Evolutionary conservation across 2,329 filamentous ascomycete species (phyloP), one percentile per base, ranked within the genome.

Genomic region (Ophiostoma perfectum): DNA sequence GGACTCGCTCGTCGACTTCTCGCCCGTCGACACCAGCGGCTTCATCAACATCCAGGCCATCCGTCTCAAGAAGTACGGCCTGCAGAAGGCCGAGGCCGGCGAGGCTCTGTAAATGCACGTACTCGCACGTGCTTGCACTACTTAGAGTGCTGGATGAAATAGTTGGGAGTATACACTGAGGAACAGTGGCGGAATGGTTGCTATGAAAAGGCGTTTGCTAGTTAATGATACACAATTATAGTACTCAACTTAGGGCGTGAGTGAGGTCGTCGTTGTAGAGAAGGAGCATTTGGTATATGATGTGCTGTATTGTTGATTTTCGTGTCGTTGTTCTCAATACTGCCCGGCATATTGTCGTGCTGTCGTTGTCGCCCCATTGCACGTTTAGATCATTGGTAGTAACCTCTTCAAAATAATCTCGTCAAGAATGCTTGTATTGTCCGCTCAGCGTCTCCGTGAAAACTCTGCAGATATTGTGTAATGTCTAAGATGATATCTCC

Each of bases 31-130:
- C 66, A 81, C 80, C 18, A 76, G 75, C 12, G 83, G 83, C 39
- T 88, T 89, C 75, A 87, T 94, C 75, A 83, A 83, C 67, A 88
- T 92, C 73, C 83, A 94, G 75, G 86, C 86, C 72, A 90, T 90
- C 72, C 82, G 86, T 62, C 79, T 90, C 65, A 80, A 87, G 79
- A 88, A 85, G 78, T 83, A 81, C 70, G 81, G 81, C 64, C 73
- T 75, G 2, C 74, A 75, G 67, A 79, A 80, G 77, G 77, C 76
- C 68, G 76, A 78, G 74, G 72, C 77, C 16, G 79, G 79, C 71
- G 71, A 76, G 74, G 73, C 74, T 38, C 74, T 77, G 18, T 47
- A 64, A 42, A 44, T 42, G 60, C 44, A 65, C 52, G 41, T n/a
- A 27, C 27, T 27, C 27, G 27, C 27, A 27, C 27, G 27, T 27